Conservation (phyloP, 2,329 filamentous ascomycete genomes). For the Arthroderma uncinatum region DNA sequence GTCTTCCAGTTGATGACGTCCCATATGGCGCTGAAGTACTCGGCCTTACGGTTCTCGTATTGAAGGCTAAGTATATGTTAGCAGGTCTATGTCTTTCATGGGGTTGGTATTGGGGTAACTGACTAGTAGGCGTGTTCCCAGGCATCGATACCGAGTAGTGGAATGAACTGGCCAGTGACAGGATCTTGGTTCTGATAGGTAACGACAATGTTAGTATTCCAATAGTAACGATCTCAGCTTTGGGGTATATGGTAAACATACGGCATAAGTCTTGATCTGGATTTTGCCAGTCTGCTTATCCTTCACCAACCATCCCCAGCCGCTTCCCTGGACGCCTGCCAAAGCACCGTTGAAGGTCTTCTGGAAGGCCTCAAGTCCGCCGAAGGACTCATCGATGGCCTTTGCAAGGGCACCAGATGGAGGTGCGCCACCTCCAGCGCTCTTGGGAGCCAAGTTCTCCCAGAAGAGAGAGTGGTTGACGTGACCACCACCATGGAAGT, state of each 20-base stretch:
- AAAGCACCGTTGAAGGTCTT: conserved; percentile 53
- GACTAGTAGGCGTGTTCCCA: conserved; percentile 94
- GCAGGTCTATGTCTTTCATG: not conserved
- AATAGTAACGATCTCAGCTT: not conserved
- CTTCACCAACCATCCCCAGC: conserved; percentile 54
- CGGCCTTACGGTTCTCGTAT: conserved; percentile 93
- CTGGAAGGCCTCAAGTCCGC: conserved; percentile 49
- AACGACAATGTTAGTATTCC: not conserved
- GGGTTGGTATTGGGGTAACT: conserved; percentile 21
- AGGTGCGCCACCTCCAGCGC: conserved; percentile 51
- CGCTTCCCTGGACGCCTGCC: conserved; percentile 54
- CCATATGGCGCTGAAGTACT: conserved; percentile 91
- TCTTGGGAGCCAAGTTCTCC: conserved; percentile 56
- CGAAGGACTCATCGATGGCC: conserved; percentile 50
- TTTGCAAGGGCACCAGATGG: conserved; percentile 47
- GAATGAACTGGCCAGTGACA: conserved; percentile 69
- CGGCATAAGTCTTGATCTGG: conserved; percentile 53
- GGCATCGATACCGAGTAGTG: conserved; percentile 79
- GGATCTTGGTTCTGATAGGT: conserved; percentile 64
- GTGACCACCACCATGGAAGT: conserved; percentile 55
- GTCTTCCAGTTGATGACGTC: conserved; percentile 94
- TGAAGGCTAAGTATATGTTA: conserved; percentile 49
- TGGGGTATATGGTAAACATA: too few species aligned
- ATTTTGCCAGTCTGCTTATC: conserved; percentile 49
- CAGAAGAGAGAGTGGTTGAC: conserved; percentile 55